These are phyloP conservation scores for Fusarium heterosporum DNA, from an alignment of 2,329 filamentous ascomycete species.

Conservation along the genomic window DNA sequence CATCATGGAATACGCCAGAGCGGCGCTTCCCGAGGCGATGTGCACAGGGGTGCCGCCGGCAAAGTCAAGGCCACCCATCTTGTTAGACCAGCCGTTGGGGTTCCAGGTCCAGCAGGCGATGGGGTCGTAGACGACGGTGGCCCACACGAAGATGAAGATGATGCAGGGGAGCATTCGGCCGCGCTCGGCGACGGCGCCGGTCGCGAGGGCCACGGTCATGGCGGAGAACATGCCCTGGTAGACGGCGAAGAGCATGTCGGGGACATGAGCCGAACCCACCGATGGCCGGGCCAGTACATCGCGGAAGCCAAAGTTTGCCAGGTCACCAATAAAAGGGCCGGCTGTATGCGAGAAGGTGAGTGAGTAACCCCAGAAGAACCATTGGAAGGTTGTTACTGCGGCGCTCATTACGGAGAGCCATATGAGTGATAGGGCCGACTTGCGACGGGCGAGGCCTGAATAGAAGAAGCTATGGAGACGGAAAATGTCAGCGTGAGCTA, in stretches of 20 bases:
- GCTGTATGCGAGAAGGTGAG: slow-evolving; percentile 83
- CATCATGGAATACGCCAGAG: slow-evolving; percentile 91
- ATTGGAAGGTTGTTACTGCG: slow-evolving; percentile 87
- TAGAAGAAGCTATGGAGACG: slow-evolving; percentile 79
- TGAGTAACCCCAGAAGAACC: slow-evolving; percentile 95
- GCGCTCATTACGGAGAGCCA: slow-evolving; percentile 91
- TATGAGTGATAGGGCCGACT: slow-evolving; percentile 88
- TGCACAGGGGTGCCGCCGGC: slow-evolving; percentile 92
- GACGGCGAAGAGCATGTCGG: slow-evolving; percentile 85
- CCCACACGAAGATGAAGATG: slow-evolving; percentile 94
- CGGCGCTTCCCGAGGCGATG: slow-evolving; percentile 84
- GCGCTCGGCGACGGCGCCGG: slow-evolving; percentile 86
- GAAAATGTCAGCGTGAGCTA: slow-evolving; percentile 20
- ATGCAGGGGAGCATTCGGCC: slow-evolving; percentile 90
- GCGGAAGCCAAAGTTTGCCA: slow-evolving; percentile 83
- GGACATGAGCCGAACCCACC: slow-evolving; percentile 77
- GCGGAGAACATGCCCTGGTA: slow-evolving; percentile 91
- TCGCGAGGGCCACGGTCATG: slow-evolving; percentile 86
- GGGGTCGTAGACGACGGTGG: slow-evolving; percentile 89
- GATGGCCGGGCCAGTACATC: slow-evolving; percentile 81
- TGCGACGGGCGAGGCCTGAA: slow-evolving; percentile 87
- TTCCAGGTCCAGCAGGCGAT: slow-evolving; percentile 98
- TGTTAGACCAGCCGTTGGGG: slow-evolving; percentile 79
- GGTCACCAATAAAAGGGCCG: slow-evolving; percentile 79
- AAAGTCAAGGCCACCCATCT: slow-evolving; percentile 86